These are phyloP conservation scores for Colletotrichum orchidophilum DNA, from an alignment of 2,329 filamentous ascomycete genomes.

Conservation along the genomic window DNA sequence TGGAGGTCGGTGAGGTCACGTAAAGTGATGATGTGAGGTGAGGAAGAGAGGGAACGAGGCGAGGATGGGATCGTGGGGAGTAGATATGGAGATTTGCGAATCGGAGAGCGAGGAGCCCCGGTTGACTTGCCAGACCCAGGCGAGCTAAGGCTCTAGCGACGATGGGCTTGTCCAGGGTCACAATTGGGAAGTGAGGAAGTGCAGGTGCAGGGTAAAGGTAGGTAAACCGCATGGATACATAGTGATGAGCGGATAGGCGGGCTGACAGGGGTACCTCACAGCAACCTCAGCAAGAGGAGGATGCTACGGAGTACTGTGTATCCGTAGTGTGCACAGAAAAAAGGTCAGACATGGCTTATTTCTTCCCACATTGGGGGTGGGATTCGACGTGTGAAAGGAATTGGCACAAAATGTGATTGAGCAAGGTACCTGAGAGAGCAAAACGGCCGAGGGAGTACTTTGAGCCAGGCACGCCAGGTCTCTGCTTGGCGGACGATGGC, in stretches of 20 bases:
- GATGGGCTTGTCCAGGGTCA: conserved; percentile 4
- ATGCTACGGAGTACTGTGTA: no score
- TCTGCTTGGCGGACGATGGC: background rate
- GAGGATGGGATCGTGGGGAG: conserved; percentile 31
- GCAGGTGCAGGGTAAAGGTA: background rate
- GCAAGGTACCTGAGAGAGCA: background rate
- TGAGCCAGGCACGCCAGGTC: no score
- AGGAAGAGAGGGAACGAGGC: conserved; percentile 25
- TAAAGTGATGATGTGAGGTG: conserved; percentile 6
- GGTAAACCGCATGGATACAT: background rate
- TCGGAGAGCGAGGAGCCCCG: conserved; percentile 22
- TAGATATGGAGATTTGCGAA: conserved; percentile 32
- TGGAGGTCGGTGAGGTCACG: conserved; percentile 4
- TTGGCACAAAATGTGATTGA: no score
- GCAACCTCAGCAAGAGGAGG: background rate
- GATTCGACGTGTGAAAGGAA: no score
- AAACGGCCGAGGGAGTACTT: background rate
- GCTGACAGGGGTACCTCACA: background rate
- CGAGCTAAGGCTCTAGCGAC: conserved; percentile 16
- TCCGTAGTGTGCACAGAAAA: no score
- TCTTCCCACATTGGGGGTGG: no score
- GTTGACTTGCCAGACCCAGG: background rate
- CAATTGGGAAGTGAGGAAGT: conserved; percentile 6
- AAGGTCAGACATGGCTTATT: background rate
- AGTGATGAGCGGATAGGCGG: background rate